Evolutionary conservation across 2,329 filamentous ascomycete genomes (phyloP), one percentile per base, ranked within the genome.

Genomic region (Colletotrichum plurivorum): DNA sequence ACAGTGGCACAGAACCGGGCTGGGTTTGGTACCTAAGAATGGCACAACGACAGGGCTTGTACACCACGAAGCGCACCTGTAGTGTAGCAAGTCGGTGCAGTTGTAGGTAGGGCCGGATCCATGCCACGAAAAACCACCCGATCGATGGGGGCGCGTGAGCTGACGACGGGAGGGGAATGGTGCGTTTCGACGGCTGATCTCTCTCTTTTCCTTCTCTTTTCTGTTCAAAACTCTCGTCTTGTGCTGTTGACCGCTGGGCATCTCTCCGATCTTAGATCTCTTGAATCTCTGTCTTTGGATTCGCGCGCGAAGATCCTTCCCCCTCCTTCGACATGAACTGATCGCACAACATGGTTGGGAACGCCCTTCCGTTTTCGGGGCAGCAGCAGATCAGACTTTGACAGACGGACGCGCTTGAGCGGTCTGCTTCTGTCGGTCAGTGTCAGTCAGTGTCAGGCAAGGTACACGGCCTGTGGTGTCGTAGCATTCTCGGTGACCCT

Each of bases 121-220:
- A 36, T 36, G 36, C 31, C 22, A 49, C 39, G 45, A 52, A 41
- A 60, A 60, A 59, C 56, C 52, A 43, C 49, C 66, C 49, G 61
- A 69, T 69, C n/a, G 56, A 41, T 41, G 25, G 46, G 48, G 48
- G 49, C 66, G 66, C 60, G 61, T 69, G 66, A 69, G 66, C 61
- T 65, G 61, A 65, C 54, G 66, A 69, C 43, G 66, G 61, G 61
- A 65, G 49, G 66, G 61, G 55, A 53, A 55, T 65, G 66, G 61
- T 64, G 54, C 66, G 48, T 36, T 55, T 57, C n/a, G 52, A 51
- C 53, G 25, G 43, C 48, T 49, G 41, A 51, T 20, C 41, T 55
- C 20, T 52, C 13, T 51, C 8, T 18, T 13, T 20, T 53, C 41
- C 52, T 43, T 46, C 54, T 36, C 20, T 2, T 2, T 36, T 36